Percentiles rank a stretch among this genome's conserved stretches.
These are phyloP conservation scores for Pythium pectinolyticum DNA, from an alignment of 352 stramenopile genomes.

Conservation along the genomic window DNA sequence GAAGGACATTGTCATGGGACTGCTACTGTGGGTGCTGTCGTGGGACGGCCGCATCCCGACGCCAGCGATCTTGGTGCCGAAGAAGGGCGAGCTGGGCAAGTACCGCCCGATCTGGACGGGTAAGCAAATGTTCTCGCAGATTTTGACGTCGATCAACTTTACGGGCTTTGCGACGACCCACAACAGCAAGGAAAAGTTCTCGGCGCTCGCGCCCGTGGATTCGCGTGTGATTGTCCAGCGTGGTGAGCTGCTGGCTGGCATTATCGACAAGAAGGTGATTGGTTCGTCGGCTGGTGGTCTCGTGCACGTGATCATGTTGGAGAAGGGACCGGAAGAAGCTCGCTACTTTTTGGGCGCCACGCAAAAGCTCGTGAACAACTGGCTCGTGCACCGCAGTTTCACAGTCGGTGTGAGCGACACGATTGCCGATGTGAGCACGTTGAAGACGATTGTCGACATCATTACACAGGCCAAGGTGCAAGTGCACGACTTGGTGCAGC, in stretches of 20 bases:
- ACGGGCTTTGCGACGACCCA: conserved; percentile 94
- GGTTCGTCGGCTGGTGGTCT: conserved; percentile 96
- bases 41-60: conserved; percentile 98
- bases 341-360: conserved; percentile 89
- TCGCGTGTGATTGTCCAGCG: conserved; percentile 97
- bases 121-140: conserved; percentile 98
- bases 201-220: conserved; percentile 93
- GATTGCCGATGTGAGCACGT: conserved; percentile 97
- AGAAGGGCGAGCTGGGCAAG: conserved; percentile 83
- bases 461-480: conserved; percentile 98
- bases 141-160: conserved; percentile 98
- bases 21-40: conserved; percentile 97
- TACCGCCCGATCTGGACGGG: conserved; percentile 95
- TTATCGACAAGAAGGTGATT: conserved; percentile 99
- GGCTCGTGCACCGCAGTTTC: conserved; percentile 97
- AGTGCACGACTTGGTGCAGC: conserved; percentile 93
- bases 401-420: conserved; percentile 98
- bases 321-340: conserved; percentile 90
- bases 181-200: conserved; percentile 90
- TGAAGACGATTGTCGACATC: conserved; percentile 98
- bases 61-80: conserved; percentile 96
- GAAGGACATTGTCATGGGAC: conserved; percentile 97
- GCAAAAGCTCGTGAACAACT: conserved; percentile 99
- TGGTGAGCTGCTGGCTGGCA: conserved; percentile 96
- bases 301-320: conserved; percentile 97